Base-by-base conservation (phyloP, 352 stramenopile species). In the Blastocystis sp. region DNA sequence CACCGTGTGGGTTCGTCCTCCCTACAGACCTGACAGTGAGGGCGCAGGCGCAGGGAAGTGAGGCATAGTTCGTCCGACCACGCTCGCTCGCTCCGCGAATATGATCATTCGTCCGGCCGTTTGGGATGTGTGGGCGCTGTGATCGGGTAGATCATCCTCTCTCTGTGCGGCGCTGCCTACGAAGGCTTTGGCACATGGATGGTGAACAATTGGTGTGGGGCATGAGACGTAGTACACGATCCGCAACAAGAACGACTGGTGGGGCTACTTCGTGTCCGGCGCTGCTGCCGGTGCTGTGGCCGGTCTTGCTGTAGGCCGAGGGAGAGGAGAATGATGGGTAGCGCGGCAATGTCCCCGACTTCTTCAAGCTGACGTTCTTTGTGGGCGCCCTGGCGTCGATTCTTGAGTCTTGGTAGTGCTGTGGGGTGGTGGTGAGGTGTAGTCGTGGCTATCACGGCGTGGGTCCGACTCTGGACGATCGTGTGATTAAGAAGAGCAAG, bases 351-450 rank as follows among this genome's bases (percentile, higher is more conserved):
- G 66, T 77, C n/a, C 66, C 66, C 2, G 66, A 77, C 45, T 77
- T 77, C 9, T 43, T 77, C 38, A 77, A 77, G 66, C n/a, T 77
- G 52, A 77, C 66, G 1, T 77, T 77, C 66, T 77, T 77, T 43
- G 52, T 77, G 5, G 66, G 66, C 43, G 66, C 66, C 17, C 28
- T 77, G 21, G 66, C 66, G 19, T 77, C 66, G 19, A 60, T 77
- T 77, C 52, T 77, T 2, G 66, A 77, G 66, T 77, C 66, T 23
- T 77, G 66, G 66, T 77, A 40, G 19, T 77, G 2, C 60, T 60
- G 52, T 60, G 53, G 38, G 38, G 14, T 59, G 1, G 21, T 53
- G 14, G 17, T 77, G n/a, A 60, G 53, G 19, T 19, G 17, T 77
- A 77, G 66, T 41, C 66, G 66, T 77, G 66, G 38, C 34, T 60